phyloP scores from a whole-genome alignment of 2,329 filamentous ascomycete genomes.

The Botrytis fragariae region DNA sequence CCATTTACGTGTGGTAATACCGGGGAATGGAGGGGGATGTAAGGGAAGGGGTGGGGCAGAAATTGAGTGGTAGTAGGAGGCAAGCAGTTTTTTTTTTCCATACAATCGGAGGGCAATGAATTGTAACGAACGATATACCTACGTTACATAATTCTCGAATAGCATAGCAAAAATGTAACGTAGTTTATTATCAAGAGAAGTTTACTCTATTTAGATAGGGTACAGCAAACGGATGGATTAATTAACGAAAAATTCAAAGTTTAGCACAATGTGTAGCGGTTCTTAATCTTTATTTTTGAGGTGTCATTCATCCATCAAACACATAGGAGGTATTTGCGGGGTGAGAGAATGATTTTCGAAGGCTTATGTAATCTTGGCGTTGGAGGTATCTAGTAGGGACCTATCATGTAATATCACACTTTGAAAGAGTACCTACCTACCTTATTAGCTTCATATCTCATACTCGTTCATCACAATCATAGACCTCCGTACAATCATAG shows the following conservation, averaged over 20 bases:
- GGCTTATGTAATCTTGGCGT: not conserved
- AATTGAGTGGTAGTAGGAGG: constrained; percentile 7
- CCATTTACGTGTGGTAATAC: constrained; percentile 15
- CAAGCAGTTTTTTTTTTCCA: not conserved
- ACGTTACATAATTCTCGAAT: not conserved
- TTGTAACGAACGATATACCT: not conserved
- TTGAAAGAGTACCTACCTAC: no score
- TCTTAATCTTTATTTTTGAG: no score
- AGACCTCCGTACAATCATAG: no score
- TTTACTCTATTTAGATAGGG: not conserved
- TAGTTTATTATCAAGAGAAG: not conserved
- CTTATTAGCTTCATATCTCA: not conserved
- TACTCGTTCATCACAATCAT: no score
- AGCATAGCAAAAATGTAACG: not conserved
- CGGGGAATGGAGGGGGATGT: not conserved
- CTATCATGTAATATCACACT: no score
- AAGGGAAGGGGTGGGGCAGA: constrained; percentile 1
- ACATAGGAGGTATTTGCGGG: not conserved
- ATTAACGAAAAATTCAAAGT: not conserved
- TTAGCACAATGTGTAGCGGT: no score
- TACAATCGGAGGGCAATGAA: not conserved
- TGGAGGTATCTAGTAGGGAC: not conserved
- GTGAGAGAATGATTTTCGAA: not conserved
- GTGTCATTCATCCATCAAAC: not conserved
- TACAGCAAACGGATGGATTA: not conserved